These are phyloP conservation scores for Colletotrichum spaethianum DNA, from an alignment of 2,329 filamentous ascomycete genomes.

Conservation along the genomic window DNA sequence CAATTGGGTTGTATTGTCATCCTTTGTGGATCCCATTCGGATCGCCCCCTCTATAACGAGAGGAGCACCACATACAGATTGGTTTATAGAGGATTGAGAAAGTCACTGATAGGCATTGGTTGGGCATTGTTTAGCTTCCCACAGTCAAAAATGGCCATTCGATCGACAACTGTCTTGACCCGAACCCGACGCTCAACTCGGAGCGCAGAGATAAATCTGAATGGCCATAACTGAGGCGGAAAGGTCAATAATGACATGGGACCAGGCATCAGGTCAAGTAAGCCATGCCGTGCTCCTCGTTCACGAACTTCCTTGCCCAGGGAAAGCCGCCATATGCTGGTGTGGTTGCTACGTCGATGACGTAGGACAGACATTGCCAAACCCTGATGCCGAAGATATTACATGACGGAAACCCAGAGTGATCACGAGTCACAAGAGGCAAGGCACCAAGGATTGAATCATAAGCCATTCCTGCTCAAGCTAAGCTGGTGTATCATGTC, in stretches of 20 bases:
- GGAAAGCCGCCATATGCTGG: neutral
- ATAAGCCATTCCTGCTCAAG: slow-evolving; percentile 38
- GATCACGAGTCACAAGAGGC: slow-evolving; percentile 7
- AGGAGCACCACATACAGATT: neutral
- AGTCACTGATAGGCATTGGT: neutral
- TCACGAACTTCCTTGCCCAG: neutral
- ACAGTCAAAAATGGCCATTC: neutral
- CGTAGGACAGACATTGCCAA: neutral
- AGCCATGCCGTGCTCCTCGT: neutral
- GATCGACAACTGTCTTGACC: neutral
- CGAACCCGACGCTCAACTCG: neutral
- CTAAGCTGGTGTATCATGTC: slow-evolving; percentile 41
- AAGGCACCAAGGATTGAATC: slow-evolving; percentile 21
- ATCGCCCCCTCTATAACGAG: neutral
- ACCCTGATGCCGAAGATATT: neutral
- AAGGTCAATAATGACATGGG: neutral
- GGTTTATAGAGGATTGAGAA: too few relatives aligned
- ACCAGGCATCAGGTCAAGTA: neutral
- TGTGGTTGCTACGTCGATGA: neutral
- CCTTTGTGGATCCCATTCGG: neutral
- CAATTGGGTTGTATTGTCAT: neutral
- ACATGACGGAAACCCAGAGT: neutral
- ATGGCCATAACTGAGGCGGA: neutral
- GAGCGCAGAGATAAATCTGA: too few relatives aligned
- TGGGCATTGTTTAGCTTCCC: neutral